phyloP scores from a whole-genome alignment of 768 basidiomycete species.

The Tulasnella calospora region DNA sequence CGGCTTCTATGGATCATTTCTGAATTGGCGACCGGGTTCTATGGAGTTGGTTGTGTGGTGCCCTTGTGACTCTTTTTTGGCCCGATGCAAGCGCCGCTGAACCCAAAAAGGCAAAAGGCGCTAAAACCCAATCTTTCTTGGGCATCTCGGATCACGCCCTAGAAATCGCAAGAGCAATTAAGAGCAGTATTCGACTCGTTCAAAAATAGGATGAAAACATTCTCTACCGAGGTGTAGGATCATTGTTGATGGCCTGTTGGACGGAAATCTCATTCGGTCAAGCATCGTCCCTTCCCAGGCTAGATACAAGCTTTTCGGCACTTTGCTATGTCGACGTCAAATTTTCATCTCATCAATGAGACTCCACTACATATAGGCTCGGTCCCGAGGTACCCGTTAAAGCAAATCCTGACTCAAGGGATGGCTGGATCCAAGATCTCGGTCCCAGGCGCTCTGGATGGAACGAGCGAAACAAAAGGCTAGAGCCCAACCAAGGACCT shows the following conservation, averaged over 20 bases:
- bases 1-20: background rate
- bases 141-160: constrained; percentile 6
- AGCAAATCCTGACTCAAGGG: background rate
- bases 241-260: background rate
- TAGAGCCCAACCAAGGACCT: background rate
- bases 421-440: background rate
- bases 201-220: background rate
- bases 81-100: background rate
- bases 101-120: background rate
- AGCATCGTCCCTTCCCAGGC: background rate
- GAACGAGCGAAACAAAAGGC: background rate
- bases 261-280: background rate
- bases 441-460: background rate
- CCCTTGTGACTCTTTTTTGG: background rate
- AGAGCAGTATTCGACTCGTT: background rate
- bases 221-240: background rate
- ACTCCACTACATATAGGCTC: background rate
- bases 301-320: background rate
- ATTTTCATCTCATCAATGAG: background rate
- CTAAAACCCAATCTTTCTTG: background rate
- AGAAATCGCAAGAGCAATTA: background rate
- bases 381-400: background rate
- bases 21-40: background rate
- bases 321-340: background rate
- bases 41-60: background rate